Conservation (phyloP, 106 monocot species). For the Allium fistulosum region DNA sequence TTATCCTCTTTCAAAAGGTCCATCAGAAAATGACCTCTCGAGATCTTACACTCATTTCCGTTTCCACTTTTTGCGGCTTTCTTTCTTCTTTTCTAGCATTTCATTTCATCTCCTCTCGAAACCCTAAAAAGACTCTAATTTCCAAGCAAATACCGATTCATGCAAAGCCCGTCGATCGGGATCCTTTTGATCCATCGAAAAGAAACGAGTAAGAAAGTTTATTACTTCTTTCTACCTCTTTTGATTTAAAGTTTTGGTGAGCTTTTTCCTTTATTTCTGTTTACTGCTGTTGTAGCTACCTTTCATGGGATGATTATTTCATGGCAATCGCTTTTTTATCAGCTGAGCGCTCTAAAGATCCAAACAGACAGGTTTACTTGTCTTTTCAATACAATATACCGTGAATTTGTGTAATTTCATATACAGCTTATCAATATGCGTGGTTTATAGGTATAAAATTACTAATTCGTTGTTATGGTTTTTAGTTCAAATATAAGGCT, state of each 20-base stretch:
- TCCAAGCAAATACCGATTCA: conserved; percentile 10
- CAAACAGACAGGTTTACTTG: conserved; percentile 59
- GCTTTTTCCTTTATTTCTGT: not conserved
- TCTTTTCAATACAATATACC: not conserved
- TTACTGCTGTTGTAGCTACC: conserved; percentile 30
- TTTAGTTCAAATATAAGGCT: not conserved
- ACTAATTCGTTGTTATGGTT: not conserved
- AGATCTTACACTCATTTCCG: conserved; percentile 38
- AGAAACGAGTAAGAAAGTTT: conserved; percentile 46
- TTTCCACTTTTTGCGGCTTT: conserved; percentile 44
- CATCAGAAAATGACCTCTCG: conserved; percentile 17
- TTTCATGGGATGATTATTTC: conserved; percentile 97
- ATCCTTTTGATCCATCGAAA: conserved; percentile 78
- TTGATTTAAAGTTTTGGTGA: not conserved
- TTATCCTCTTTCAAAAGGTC: not conserved
- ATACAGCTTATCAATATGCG: not conserved
- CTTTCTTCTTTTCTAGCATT: conserved; percentile 32
- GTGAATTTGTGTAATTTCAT: not conserved
- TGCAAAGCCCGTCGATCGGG: conserved; percentile 8
- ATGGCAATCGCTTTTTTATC: conserved; percentile 94
- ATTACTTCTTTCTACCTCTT: not conserved
- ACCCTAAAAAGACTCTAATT: conserved; percentile 7
- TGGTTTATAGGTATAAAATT: not conserved
- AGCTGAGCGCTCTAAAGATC: conserved; percentile 90
- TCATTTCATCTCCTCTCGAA: conserved; percentile 26